Base-by-base conservation (phyloP, 169 alveolate genomes). In the Plasmodium blacklocki region DNA sequence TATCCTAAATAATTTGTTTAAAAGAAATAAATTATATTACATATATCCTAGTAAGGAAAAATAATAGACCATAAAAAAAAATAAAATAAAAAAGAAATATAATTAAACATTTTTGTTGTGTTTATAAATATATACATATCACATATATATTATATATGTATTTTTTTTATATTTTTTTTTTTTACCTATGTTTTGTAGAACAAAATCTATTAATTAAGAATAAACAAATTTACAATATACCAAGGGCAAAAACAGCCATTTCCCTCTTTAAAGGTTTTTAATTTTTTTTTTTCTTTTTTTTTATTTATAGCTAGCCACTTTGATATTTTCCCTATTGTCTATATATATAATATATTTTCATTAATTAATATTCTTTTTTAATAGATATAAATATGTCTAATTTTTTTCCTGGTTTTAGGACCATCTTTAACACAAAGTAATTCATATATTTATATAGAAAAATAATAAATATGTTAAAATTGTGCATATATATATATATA, bases 391-490 rank as follows among this genome's bases (percentile, higher is more conserved):
- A 59, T 32, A 58, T 70, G 52, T 32, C 86, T 19, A 68, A 58
- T 52, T 62, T 83, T n/a, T 68, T 68, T 26, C 91, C 91, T n/a
- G 91, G 91, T 14, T 83, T 83, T 43, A 71, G 58, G 59, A 83
- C 83, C 3, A 68, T 83, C 56, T 83, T 83, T 52, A 71, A 83
- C 66, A 68, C 18, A 47, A 83, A 71, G 91, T 83, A 78, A 32
- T 32, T 32, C 45, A 5, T 32, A 32, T 32, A 9, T 32, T 32
- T 7, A 68, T 50, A 3, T 45, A 9, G 4, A 56, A 68, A 14
- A 43, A 26, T 6, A n/a, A 59, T 14, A 50, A 26, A 62, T n/a
- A 50, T 15, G 14, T 2, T 12, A 52, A 56, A n/a, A 56, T 56
- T 56, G 23, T 15, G 50, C 26, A 23, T 3, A 60, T 19, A 60